Evolutionary conservation across 1,139 yeast species (phyloP).

Genomic region (Diutina sp.): DNA sequence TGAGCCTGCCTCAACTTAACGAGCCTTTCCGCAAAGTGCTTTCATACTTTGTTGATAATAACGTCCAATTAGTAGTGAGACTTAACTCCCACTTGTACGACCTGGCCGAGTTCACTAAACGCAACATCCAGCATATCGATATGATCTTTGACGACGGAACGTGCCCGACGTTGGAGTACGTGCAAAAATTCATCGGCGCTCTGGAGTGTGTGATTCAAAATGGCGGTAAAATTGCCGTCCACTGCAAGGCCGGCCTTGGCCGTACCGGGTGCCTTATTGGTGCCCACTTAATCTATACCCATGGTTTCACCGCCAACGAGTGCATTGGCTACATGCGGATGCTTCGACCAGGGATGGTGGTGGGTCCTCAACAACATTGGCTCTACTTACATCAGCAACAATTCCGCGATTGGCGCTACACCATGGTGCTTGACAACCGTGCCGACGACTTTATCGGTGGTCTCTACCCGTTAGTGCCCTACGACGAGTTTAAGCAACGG

Average conservation of each 20-base stretch:
- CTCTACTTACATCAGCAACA: slow-evolving; percentile 89
- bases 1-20: slow-evolving; percentile 30
- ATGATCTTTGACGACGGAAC: slow-evolving; percentile 98
- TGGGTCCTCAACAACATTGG: slow-evolving; percentile 99
- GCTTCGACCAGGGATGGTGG: slow-evolving; percentile 98
- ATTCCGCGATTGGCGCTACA: slow-evolving; percentile 90
- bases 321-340: slow-evolving; percentile 95
- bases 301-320: slow-evolving; percentile 94
- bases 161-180: slow-evolving; percentile 89
- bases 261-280: slow-evolving; percentile 97
- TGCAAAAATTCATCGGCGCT: slow-evolving; percentile 86
- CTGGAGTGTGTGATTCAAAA: slow-evolving; percentile 75
- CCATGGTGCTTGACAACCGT: slow-evolving; percentile 67
- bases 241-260: slow-evolving; percentile 96
- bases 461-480: slow-evolving; percentile 54
- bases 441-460: slow-evolving; percentile 74
- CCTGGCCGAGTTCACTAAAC: slow-evolving; percentile 64
- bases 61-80: slow-evolving; percentile 83
- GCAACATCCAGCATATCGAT: slow-evolving; percentile 82
- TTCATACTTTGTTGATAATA: slow-evolving; percentile 54
- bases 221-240: slow-evolving; percentile 93
- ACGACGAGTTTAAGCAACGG: slow-evolving; percentile 37
- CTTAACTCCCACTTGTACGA: slow-evolving; percentile 86
- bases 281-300: slow-evolving; percentile 89
- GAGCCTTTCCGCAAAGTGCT: slow-evolving; percentile 74